Base-by-base conservation (phyloP, 2,329 filamentous ascomycete genomes). In the Leptographium galeiforme region DNA sequence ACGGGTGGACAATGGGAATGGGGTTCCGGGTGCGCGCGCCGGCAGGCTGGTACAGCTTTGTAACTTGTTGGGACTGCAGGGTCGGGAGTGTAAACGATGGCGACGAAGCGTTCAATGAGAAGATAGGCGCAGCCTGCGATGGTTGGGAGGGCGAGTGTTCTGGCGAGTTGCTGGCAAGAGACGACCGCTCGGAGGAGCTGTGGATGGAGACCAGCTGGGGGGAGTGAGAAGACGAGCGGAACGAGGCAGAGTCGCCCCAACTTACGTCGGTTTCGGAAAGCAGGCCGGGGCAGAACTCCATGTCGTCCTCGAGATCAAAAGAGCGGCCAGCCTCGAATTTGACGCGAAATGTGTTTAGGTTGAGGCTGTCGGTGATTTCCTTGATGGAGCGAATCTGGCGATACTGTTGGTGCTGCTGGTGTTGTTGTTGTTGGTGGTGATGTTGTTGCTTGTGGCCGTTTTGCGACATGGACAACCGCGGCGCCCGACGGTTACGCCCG, bases 281-380 rank as follows among this genome's bases (percentile, higher is more conserved):
- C 61, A 97, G 79, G 67, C 85, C 83, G 58, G 91, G 91, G 71
- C 90, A 96, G 70, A 97, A 97, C 69, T 95, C 85, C 72, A 95
- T 78, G 67, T 97, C 91, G 67, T 97, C 91, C 64, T 96, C 91
- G 57, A 97, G 78, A 62, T 97, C 91, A 64, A 97, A 97, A 11
- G 90, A 95, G 56, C 89, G 82, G 56, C 87, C 89, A 59, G 89
- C 87, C 72, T 97, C 90, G 62, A 95, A 95, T 65, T 89, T 84
- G 61, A 81, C 81, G 61, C 91, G 86, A 73, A 95, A 96, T 58
- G 83, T 81, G 57, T 79, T 78, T 56, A 94, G 75, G 50, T 83
- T 79, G 19, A 82, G 81, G n/a, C 84, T 77, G 68, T 95, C 89
- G 62, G 82, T 82, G 58, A 89, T 72, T 68, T 95, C 89, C 70